A percentile compares a stretch with the other conserved stretches of the same genome.
phyloP scores from a whole-genome alignment of 768 basidiomycete species.

The Mycena olivaceomarginata region DNA sequence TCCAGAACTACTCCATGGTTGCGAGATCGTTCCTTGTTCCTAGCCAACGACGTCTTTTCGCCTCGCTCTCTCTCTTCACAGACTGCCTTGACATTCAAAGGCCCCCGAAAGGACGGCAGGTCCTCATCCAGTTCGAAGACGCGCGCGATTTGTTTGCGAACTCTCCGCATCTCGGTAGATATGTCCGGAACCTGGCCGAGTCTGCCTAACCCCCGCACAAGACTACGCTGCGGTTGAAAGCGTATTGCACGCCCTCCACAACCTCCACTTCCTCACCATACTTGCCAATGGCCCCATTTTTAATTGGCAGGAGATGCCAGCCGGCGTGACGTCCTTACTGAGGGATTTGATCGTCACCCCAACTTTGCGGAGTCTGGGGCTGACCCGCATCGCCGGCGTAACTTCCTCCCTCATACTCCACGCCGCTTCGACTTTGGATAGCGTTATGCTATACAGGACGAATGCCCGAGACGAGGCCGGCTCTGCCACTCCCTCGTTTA shows the following conservation, averaged over 20 bases:
- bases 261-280: neutral
- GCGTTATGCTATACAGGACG: neutral
- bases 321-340: neutral
- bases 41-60: conserved; percentile 23
- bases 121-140: neutral
- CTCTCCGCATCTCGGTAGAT: conserved; percentile 7
- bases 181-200: neutral
- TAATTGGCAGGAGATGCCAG: conserved; percentile 5
- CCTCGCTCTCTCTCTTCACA: neutral
- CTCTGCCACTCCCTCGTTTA: neutral
- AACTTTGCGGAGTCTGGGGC: neutral
- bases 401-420: neutral
- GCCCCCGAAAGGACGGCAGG: neutral
- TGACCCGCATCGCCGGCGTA: neutral
- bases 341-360: neutral
- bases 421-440: neutral
- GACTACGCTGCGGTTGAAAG: neutral
- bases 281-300: neutral
- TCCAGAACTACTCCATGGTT: conserved; percentile 11
- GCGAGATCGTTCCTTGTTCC: neutral
- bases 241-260: neutral
- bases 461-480: neutral
- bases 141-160: neutral
- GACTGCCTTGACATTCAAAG: neutral
- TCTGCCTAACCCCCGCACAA: neutral